Conservation (phyloP, 176 grass and related monocot species). For the Zea luxurians region DNA sequence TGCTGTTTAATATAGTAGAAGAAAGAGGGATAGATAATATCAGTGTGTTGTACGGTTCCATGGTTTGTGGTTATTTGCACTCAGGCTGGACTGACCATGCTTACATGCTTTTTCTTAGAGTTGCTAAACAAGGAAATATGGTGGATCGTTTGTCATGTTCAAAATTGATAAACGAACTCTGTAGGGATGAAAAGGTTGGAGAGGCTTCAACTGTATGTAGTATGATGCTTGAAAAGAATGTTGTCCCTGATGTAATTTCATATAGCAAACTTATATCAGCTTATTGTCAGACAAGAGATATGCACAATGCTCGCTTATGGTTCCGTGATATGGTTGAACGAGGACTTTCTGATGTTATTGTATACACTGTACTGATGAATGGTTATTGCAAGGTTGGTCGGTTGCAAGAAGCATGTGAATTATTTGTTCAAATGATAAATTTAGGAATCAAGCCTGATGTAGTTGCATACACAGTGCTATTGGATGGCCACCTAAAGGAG, state of each 20-base stretch:
- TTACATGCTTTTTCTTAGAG: slow-evolving; percentile 58
- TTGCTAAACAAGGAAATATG: slow-evolving; percentile 59
- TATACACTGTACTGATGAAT: slow-evolving; percentile 67
- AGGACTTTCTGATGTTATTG: slow-evolving; percentile 58
- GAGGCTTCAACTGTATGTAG: slow-evolving; percentile 57
- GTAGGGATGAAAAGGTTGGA: slow-evolving; percentile 57
- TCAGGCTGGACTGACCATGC: slow-evolving; percentile 58
- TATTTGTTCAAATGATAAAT: slow-evolving; percentile 60
- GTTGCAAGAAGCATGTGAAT: slow-evolving; percentile 51
- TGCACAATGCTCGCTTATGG: slow-evolving; percentile 55
- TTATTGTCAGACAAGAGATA: slow-evolving; percentile 59
- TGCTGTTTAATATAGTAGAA: slow-evolving; percentile 57
- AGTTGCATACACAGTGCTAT: slow-evolving; percentile 42
- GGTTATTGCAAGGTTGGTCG: slow-evolving; percentile 62
- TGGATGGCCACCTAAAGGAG: slow-evolving; percentile 50
- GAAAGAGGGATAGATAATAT: slow-evolving; percentile 45
- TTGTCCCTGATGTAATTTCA: slow-evolving; percentile 56
- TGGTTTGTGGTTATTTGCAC: slow-evolving; percentile 84
- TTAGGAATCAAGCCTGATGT: slow-evolving; percentile 67
- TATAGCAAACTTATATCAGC: slow-evolving; percentile 65
- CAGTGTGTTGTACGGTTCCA: slow-evolving; percentile 61
- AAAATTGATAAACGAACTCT: slow-evolving; percentile 62
- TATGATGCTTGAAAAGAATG: slow-evolving; percentile 62
- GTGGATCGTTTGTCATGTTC: slow-evolving; percentile 47
- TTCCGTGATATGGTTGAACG: slow-evolving; percentile 57